Conservation (phyloP, 2,329 filamentous ascomycete genomes). For the Elsinoe australis region DNA sequence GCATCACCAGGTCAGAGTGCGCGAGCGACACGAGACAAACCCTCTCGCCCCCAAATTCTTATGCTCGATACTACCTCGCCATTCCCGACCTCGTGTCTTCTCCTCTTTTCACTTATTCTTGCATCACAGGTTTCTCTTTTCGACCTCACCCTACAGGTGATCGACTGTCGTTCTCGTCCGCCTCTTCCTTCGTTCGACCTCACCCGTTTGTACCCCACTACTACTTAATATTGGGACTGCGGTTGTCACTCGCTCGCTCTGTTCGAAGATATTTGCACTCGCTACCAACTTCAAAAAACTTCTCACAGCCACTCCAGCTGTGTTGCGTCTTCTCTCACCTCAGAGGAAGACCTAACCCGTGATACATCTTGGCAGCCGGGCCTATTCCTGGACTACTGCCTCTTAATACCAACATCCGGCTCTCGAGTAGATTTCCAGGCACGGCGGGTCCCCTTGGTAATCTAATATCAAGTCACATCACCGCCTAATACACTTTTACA, state of each 20-base stretch:
- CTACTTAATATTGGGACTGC: constrained; percentile 8
- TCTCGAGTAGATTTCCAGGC: neutral
- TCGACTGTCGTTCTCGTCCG: constrained; percentile 9
- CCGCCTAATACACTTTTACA: neutral
- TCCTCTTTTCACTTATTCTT: constrained; percentile 3
- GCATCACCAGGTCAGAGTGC: constrained; percentile 11
- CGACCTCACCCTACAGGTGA: constrained; percentile 1
- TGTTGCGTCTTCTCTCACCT: neutral
- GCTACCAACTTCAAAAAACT: neutral
- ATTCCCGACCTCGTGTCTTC: neutral
- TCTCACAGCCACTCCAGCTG: neutral
- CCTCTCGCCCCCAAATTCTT: constrained; percentile 5
- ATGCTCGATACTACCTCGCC: constrained; percentile 12
- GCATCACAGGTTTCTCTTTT: constrained; percentile 10
- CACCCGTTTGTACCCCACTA: neutral
- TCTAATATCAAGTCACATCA: neutral
- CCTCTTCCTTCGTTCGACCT: constrained; percentile 6
- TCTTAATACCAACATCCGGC: constrained; percentile 13
- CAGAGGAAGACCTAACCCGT: neutral
- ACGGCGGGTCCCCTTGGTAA: constrained; percentile 13
- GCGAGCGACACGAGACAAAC: constrained; percentile 11
- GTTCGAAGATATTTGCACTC: neutral
- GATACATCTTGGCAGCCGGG: constrained; percentile 10
- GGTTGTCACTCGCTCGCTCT: constrained; percentile 6
- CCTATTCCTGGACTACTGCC: constrained; percentile 9